phyloP scores from a whole-genome alignment of 108 stramenopile species.

The Discostella pseudostelligera region DNA sequence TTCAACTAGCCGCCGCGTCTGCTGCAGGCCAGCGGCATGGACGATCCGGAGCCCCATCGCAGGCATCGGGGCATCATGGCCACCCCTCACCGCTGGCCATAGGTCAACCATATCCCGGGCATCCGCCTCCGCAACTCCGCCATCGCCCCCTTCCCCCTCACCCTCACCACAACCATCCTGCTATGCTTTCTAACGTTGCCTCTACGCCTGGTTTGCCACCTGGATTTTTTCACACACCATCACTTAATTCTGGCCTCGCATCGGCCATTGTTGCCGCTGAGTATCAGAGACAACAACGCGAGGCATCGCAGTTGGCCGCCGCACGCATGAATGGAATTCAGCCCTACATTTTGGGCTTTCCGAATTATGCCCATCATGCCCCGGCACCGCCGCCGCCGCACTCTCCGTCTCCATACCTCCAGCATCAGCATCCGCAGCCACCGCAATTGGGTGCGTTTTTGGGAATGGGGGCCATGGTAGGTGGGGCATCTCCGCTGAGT shows the following conservation, averaged over 20 bases:
- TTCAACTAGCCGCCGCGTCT: not conserved
- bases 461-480: not conserved
- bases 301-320: constrained; percentile 15
- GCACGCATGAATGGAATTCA: constrained; percentile 7
- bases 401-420: not conserved
- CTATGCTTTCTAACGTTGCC: not conserved
- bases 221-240: constrained; percentile 3
- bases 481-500: not conserved
- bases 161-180: not conserved
- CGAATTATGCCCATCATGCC: constrained; percentile 7
- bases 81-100: no score
- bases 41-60: not conserved
- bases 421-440: constrained; percentile 1
- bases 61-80: no score
- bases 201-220: not conserved
- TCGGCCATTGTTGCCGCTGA: constrained; percentile 13
- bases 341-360: constrained; percentile 1
- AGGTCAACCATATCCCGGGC: not conserved
- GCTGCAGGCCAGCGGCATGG: not conserved
- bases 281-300: constrained; percentile 15
- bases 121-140: constrained; percentile 5
- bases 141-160: constrained; percentile 4
- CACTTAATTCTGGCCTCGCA: constrained; percentile 16
- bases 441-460: not conserved
- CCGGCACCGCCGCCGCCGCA: constrained; percentile 3